Base-by-base conservation (phyloP, 2,329 filamentous ascomycete genomes). In the Botrytis elliptica region DNA sequence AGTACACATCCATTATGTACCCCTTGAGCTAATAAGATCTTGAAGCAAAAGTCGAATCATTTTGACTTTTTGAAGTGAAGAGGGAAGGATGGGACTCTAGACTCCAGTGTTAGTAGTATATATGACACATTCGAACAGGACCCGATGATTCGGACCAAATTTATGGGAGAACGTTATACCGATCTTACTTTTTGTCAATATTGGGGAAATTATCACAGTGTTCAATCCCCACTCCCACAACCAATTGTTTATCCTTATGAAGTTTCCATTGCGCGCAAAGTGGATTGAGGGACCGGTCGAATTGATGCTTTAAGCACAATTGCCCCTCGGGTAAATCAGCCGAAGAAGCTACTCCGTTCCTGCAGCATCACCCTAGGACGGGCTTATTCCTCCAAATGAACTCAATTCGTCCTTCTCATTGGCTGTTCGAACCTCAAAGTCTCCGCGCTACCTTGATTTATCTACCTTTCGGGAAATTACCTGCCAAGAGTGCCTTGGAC, bases 151-250 rank as follows among this genome's bases (percentile, higher is more conserved):
- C 25, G 65, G 36, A 55, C 65, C 46, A 36, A n/a, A 9, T 55
- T 68, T 55, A 25, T 55, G 65, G 46, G 46, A 57, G 25, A 57
- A 57, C 49, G 40, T 42, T 42, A 22, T n/a, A 57, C 66, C 46
- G 49, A 69, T 42, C 49, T 69, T 57, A 57, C 49, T 42, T 42
- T 68, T 42, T 29, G 40, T 68, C 49, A 68, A 33, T 68, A 42
- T 42, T 33, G 38, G 10, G 66, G 66, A 69, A 42, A 57, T 69
- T 33, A 25, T 69, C 40, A 33, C 25, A 57, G n/a, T 44, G 38
- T 29, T 59, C 25, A 42, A 42, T 33, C 36, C 36, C 66, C 49
- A 57, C 66, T 69, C 49, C n/a, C 55, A 20, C 29, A 49, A 33
- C 38, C 66, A 57, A 57, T 9, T 33, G 20, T 42, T 44, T 42